Percentiles rank a stretch among this genome's conserved stretches.
These are phyloP conservation scores for Senecio squalidus DNA, from an alignment of 140 eudicot species.

Conservation along the genomic window DNA sequence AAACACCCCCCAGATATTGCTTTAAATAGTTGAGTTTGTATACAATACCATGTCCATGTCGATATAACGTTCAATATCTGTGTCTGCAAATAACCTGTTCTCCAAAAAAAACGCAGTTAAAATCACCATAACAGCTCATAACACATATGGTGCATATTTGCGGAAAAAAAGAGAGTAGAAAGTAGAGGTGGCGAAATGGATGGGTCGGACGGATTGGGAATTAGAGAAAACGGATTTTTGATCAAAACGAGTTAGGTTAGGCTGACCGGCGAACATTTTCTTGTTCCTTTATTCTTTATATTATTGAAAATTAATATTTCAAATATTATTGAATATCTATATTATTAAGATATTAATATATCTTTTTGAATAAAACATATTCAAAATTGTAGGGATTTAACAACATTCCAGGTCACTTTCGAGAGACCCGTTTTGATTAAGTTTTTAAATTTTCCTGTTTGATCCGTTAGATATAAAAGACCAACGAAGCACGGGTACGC, in stretches of 20 bases:
- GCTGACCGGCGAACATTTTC: background rate
- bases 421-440: no score
- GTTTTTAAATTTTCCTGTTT: no score
- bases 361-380: no score
- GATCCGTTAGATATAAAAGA: no score
- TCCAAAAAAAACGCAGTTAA: background rate
- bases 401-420: no score
- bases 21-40: background rate
- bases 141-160: no score
- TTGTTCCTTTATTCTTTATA: background rate
- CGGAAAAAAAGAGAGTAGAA: background rate
- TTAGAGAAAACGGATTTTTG: background rate
- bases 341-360: no score
- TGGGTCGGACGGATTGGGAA: background rate
- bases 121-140: background rate
- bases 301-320: no score
- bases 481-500: no score
- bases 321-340: no score
- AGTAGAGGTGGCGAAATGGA: background rate
- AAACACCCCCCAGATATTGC: background rate
- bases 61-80: constrained; percentile 50
- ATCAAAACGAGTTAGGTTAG: background rate
- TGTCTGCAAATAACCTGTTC: constrained; percentile 49
- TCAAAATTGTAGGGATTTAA: no score
- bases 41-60: constrained; percentile 66